Base-by-base conservation (phyloP, 1,284 basidiomycete species). In the Gyrodon tennesseensis region DNA sequence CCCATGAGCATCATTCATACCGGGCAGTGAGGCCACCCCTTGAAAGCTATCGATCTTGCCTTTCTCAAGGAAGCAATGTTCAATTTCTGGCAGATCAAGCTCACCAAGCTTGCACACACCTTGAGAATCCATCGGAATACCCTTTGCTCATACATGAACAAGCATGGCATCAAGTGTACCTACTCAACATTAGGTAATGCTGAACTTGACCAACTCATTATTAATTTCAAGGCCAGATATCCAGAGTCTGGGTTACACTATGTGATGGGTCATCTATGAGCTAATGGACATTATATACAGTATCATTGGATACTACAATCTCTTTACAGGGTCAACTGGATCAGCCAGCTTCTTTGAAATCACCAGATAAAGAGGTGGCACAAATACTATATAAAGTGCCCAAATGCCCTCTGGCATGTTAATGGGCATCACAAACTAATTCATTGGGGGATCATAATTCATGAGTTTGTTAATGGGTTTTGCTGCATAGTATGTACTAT, bases 361-460 rank as follows among this genome's bases (percentile, higher is more conserved):
- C 43, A 19, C 12, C 23, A 43, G 70, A 39, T 68, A 0, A 77
- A 79, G n/a, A 46, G 58, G 5, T 63, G 74, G 0, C 66, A 70
- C 2, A 65, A 72, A 44, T 83, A 83, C 61, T 34, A 64, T 19
- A 74, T 79, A 1, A 43, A 71, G 4, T 57, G 74, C 0, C 79
- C 81, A 7, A 82, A 84, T 67, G 63, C 72, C 0, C 60, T 69
- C 0, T 69, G 68, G 65, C 61, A 70, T 3, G 3, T 69, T 11
- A 49, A 69, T 2, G 29, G 62, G 0, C 60, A 69, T 21, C 61
- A 69, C 62, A 83, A 84, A 65, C 70, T 84, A 0, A 84, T 85
- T 18, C 46, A 48, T 0, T 86, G 80, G 82, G 81, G 82, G 0
- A 77, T 84, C 58, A 80, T 85, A 0, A 79, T 86, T 21, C 83